These are phyloP conservation scores for Cymbopogon flexuosus DNA, from an alignment of 202 grass and related monocot genomes.

Conservation along the genomic window DNA sequence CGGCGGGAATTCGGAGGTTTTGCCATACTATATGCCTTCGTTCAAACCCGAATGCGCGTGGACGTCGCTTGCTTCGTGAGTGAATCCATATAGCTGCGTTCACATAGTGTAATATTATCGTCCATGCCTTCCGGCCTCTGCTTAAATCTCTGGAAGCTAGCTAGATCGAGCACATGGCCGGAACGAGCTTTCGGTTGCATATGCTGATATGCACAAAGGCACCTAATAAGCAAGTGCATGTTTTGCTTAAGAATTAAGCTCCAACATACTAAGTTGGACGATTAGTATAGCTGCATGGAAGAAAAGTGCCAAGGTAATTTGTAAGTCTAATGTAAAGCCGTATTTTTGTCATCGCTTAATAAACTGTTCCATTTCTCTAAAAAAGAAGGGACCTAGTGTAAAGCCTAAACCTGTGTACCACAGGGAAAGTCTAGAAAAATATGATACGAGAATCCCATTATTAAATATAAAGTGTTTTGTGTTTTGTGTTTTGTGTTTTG, in stretches of 20 bases:
- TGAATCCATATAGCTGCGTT: constrained; percentile 3
- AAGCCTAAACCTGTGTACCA: too few species aligned
- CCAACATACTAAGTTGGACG: background rate
- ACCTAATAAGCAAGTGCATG: background rate
- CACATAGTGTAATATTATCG: constrained; percentile 24
- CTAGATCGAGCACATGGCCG: constrained; percentile 18
- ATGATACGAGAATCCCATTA: too few species aligned
- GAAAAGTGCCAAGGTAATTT: background rate
- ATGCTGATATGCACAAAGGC: background rate
- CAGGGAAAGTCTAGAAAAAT: too few species aligned
- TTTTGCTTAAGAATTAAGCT: constrained; percentile 42
- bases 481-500: too few species aligned
- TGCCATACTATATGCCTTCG: background rate
- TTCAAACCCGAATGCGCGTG: constrained; percentile 17
- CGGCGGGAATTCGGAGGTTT: background rate
- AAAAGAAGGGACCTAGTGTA: too few species aligned
- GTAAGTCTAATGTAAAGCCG: background rate
- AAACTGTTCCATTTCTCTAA: too few species aligned
- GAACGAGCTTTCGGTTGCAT: background rate
- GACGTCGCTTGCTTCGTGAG: background rate
- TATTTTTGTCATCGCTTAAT: background rate
- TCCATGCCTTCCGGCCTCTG: constrained; percentile 21
- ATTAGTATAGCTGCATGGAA: background rate
- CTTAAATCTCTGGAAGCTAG: constrained; percentile 3
- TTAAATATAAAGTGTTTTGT: too few species aligned